Conservation (phyloP, 305 asterid species). For the Plantago lanceolata region DNA sequence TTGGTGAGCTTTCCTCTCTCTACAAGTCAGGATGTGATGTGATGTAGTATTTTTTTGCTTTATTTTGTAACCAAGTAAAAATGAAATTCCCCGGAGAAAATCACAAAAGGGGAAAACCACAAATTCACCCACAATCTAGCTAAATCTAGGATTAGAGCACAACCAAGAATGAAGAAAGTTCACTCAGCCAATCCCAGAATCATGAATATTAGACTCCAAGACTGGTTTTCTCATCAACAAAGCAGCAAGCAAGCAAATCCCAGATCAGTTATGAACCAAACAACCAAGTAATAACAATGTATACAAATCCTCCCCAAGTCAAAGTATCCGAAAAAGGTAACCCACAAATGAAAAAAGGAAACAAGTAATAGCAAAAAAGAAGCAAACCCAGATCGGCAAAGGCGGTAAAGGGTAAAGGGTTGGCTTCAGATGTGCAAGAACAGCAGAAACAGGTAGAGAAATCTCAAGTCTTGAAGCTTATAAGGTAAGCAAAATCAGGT, state of each 20-base stretch:
- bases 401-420: slow-evolving; percentile 30
- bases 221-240: slow-evolving; percentile 40
- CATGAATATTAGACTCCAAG: slow-evolving; percentile 50
- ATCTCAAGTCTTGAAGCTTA: slow-evolving; percentile 24
- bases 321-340: slow-evolving; percentile 15
- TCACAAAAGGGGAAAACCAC: slow-evolving; percentile 36
- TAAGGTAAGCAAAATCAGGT: slow-evolving; percentile 17
- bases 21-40: slow-evolving; percentile 25
- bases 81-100: slow-evolving; percentile 27
- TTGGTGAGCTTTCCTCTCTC: slow-evolving; percentile 33
- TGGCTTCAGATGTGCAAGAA: slow-evolving; percentile 31
- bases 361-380: slow-evolving; percentile 17
- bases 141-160: slow-evolving; percentile 29
- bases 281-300: slow-evolving; percentile 9
- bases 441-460: slow-evolving; percentile 22
- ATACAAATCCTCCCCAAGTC: slow-evolving; percentile 25
- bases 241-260: slow-evolving; percentile 27
- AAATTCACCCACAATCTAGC: slow-evolving; percentile 34
- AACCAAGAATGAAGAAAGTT: slow-evolving; percentile 10
- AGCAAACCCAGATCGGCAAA: slow-evolving; percentile 40
- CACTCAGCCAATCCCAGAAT: slow-evolving; percentile 60
- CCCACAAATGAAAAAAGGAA: slow-evolving; percentile 21
- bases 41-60: slow-evolving; percentile 19
- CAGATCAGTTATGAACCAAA: slow-evolving; percentile 19
- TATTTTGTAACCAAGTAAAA: slow-evolving; percentile 24